Evolutionary conservation across 257 asterid genomes (phyloP).

Genomic region (Paraleonurus japonicus): DNA sequence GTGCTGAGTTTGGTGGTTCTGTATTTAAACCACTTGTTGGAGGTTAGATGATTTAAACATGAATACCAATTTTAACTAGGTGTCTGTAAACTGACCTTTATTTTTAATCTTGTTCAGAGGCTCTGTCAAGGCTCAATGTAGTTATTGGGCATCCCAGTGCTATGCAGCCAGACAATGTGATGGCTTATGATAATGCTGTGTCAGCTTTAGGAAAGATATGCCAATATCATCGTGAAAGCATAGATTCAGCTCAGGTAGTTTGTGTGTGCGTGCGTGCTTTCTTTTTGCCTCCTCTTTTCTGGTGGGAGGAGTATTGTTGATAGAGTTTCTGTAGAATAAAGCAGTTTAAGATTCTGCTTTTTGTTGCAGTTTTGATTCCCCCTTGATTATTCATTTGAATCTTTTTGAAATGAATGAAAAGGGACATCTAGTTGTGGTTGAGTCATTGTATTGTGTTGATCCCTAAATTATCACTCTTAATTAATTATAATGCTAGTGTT

Average conservation of each 20-base stretch:
- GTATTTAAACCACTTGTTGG: conserved; percentile 76
- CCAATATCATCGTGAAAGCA: conserved; percentile 85
- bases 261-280: background rate
- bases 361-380: background rate
- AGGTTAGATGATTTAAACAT: conserved; percentile 42
- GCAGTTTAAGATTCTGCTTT: background rate
- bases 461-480: background rate
- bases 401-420: background rate
- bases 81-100: conserved; percentile 24
- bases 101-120: conserved; percentile 55
- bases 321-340: background rate
- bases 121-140: conserved; percentile 72
- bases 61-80: conserved; percentile 1
- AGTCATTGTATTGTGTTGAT: background rate
- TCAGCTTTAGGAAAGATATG: conserved; percentile 97
- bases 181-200: conserved; percentile 99
- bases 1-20: conserved; percentile 83
- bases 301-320: background rate
- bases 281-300: background rate
- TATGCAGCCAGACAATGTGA: conserved; percentile 62
- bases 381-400: background rate
- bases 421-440: background rate
- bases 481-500: background rate
- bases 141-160: conserved; percentile 76
- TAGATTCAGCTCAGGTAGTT: conserved; percentile 81